Percentiles rank a stretch among this genome's conserved stretches.
Conservation (phyloP, 257 asterid species). For the Catharanthus roseus region DNA sequence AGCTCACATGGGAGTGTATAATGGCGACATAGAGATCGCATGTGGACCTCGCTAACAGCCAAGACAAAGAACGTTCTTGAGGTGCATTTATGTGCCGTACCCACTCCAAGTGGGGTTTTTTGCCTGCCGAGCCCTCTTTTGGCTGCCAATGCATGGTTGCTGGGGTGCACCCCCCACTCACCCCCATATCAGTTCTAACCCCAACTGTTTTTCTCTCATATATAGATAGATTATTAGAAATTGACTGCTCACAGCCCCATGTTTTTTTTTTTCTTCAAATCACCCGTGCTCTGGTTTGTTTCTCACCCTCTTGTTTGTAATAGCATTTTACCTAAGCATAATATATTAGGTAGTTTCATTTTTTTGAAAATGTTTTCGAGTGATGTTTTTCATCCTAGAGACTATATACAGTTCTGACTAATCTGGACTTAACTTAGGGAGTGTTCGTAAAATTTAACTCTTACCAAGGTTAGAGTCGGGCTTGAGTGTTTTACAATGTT, state of each 20-base stretch:
- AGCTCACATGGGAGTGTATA: slow-evolving; percentile 21
- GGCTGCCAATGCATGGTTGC: slow-evolving; percentile 18
- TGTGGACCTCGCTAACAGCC: slow-evolving; percentile 16
- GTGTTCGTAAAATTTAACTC: no score
- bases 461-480: no score
- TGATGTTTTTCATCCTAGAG: no score
- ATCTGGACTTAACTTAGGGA: no score
- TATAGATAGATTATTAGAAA: background rate
- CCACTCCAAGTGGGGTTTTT: slow-evolving; percentile 17
- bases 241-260: background rate
- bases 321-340: no score
- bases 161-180: slow-evolving; percentile 14
- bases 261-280: no score
- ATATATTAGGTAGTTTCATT: no score
- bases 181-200: background rate
- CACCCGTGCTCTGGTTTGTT: background rate
- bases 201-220: background rate
- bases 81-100: slow-evolving; percentile 11
- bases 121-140: background rate
- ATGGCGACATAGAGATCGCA: slow-evolving; percentile 10
- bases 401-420: no score
- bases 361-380: no score
- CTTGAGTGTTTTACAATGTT: no score
- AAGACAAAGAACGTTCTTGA: slow-evolving; percentile 8
- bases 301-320: no score